phyloP scores from a whole-genome alignment of 1,284 basidiomycete species.

The Tilletiopsis washingtonensis region DNA sequence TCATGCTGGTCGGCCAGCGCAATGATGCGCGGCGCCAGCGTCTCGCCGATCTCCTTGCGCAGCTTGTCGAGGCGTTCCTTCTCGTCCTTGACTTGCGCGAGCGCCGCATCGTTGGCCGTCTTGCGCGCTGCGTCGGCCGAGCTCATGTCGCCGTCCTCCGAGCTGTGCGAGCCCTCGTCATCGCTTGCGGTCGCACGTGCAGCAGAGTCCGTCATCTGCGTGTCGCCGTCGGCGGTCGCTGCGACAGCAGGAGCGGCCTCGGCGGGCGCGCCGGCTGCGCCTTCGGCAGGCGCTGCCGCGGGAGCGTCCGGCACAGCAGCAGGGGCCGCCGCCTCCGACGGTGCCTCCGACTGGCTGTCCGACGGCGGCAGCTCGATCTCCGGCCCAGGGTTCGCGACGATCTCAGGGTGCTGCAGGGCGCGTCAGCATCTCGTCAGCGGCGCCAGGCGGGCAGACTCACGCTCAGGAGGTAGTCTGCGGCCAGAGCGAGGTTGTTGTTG shows the following conservation, averaged over 20 bases:
- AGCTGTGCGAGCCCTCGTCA: no score
- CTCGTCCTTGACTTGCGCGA: slow-evolving; percentile 15
- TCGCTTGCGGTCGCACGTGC: no score
- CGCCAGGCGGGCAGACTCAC: slow-evolving; percentile 15
- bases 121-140: no score
- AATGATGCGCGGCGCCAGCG: slow-evolving; percentile 49
- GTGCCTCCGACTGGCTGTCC: background rate
- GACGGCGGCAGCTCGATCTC: slow-evolving; percentile 2
- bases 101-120: slow-evolving; percentile 6
- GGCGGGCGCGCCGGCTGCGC: no score
- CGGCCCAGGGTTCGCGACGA: slow-evolving; percentile 10
- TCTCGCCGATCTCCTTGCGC: slow-evolving; percentile 56
- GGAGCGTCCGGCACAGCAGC: no score
- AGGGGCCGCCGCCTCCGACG: no score
- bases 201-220: no score
- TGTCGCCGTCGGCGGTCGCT: no score
- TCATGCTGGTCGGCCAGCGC: slow-evolving; percentile 76
- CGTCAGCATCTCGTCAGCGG: slow-evolving; percentile 12
- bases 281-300: no score
- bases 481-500: slow-evolving; percentile 79
- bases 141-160: no score
- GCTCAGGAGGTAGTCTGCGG: slow-evolving; percentile 77
- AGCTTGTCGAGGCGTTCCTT: slow-evolving; percentile 55
- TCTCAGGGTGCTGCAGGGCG: slow-evolving; percentile 13
- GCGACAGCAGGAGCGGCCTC: no score